These are phyloP conservation scores for Kockiozyma suomiensis DNA, from an alignment of 805 yeast genomes.

Conservation along the genomic window DNA sequence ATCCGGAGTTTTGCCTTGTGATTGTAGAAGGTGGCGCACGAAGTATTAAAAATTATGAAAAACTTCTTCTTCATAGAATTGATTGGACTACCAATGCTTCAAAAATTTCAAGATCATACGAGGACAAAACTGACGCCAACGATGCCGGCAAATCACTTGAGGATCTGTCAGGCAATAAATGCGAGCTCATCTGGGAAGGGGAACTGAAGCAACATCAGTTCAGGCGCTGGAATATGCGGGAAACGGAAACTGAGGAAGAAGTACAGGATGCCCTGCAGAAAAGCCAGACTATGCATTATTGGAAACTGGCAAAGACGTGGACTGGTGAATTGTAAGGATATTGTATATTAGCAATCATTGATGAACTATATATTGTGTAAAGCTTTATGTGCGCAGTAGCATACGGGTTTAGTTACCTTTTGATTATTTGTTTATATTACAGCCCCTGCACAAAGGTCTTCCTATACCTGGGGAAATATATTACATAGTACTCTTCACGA, in stretches of 20 bases:
- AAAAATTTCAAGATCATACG: neutral
- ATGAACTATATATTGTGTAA: neutral
- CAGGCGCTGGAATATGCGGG: slow-evolving; percentile 24
- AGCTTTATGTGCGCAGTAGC: too few relatives aligned
- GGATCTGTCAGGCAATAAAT: slow-evolving; percentile 22
- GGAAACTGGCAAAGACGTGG: slow-evolving; percentile 35
- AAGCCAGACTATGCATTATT: slow-evolving; percentile 25
- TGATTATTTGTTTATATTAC: too few relatives aligned
- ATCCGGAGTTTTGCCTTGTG: slow-evolving; percentile 53
- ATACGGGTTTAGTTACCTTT: too few relatives aligned
- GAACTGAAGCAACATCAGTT: slow-evolving; percentile 34
- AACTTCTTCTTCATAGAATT: slow-evolving; percentile 62
- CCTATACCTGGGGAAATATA: neutral
- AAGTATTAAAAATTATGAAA: slow-evolving; percentile 62
- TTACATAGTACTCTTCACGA: neutral
- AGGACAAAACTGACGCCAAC: neutral
- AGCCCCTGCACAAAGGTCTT: neutral
- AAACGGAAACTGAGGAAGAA: slow-evolving; percentile 28
- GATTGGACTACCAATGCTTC: slow-evolving; percentile 60
- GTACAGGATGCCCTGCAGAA: slow-evolving; percentile 28
- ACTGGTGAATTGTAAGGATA: slow-evolving; percentile 2
- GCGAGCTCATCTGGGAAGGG: slow-evolving; percentile 38
- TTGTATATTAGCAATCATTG: neutral
- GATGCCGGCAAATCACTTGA: neutral
- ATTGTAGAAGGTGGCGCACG: slow-evolving; percentile 76